Evolutionary conservation across 2,329 filamentous ascomycete species (phyloP), one percentile per base, ranked within the genome.

Genomic region (Colletotrichum sp.): DNA sequence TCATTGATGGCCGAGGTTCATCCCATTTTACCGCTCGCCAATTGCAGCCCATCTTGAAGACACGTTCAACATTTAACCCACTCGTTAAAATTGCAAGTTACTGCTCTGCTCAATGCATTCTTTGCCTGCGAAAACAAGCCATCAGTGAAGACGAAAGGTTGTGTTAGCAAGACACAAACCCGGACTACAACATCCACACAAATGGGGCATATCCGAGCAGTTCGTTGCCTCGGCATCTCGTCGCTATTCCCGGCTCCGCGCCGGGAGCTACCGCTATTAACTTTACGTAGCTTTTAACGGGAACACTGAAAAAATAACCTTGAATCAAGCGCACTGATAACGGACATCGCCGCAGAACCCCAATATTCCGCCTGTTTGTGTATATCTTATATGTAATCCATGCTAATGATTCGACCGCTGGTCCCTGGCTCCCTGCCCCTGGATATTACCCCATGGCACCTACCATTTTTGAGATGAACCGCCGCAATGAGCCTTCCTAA

Each of bases 401-500:
- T 32, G 15, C 15, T 8, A 3, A 39, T 28, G 13, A 55, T 7
- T 64, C 7, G 30, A 7, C 28, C 39, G 30, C 55, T 18, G 26
- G 36, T 7, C 68, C 26, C 61, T 30, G 26, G 2, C 36, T 61
- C 34, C 61, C 21, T 26, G 28, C 36, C 69, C 69, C 43, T 67
- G 73, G 39, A 36, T 32, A 39, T 55, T 69, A 32, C 48, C 57
- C 28, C 48, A 73, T 69, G 65, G 12, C 67, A 76, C 70, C 70
- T 76, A 73, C 74, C 74, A 3, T 30, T 69, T 76, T 69, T 24
- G 68, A 21, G 43, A 21, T 32, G 28, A 16, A 15, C 32, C 34
- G 8, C 52, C n/a, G 26, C 34, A 48, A 52, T 39, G 26, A 60
- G 64, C 70, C 73, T 76, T 74, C 74, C 74, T 74, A 61, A 65